phyloP scores from a whole-genome alignment of 2,329 filamentous ascomycete genomes.

The Mollisiaceae sp. region DNA sequence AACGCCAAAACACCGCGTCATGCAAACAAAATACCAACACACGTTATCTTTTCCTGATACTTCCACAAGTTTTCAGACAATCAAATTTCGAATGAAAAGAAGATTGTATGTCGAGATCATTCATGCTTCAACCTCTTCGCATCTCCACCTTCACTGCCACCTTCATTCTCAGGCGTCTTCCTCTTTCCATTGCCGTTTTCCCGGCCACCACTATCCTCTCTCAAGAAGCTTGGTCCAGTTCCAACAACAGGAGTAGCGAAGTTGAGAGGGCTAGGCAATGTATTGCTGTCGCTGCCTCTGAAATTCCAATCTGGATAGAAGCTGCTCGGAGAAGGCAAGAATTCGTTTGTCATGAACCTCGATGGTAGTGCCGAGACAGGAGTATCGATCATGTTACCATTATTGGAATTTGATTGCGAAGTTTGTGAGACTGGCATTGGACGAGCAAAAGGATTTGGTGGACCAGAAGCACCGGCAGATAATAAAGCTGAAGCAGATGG shows the following conservation, averaged over 20 bases:
- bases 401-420: slow-evolving; percentile 41
- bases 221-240: slow-evolving; percentile 65
- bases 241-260: slow-evolving; percentile 81
- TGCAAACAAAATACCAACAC: slow-evolving; percentile 6
- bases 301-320: slow-evolving; percentile 95
- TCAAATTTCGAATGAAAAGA: neutral
- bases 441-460: slow-evolving; percentile 93
- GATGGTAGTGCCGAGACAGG: slow-evolving; percentile 94
- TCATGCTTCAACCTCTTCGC: slow-evolving; percentile 37
- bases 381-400: slow-evolving; percentile 66
- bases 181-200: slow-evolving; percentile 35
- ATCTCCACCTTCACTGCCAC: slow-evolving; percentile 34
- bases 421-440: slow-evolving; percentile 72
- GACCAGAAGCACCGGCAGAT: slow-evolving; percentile 89
- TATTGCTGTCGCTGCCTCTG: slow-evolving; percentile 73
- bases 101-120: slow-evolving; percentile 12
- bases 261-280: slow-evolving; percentile 88
- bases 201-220: slow-evolving; percentile 54
- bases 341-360: slow-evolving; percentile 84
- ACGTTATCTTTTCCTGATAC: slow-evolving; percentile 5
- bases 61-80: neutral
- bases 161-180: slow-evolving; percentile 40
- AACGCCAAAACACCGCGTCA: slow-evolving; percentile 2
- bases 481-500: slow-evolving; percentile 80
- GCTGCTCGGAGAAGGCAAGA: slow-evolving; percentile 87